These are phyloP conservation scores for Microcyclospora tardicrescens DNA, from an alignment of 2,329 filamentous ascomycete genomes.

Conservation along the genomic window DNA sequence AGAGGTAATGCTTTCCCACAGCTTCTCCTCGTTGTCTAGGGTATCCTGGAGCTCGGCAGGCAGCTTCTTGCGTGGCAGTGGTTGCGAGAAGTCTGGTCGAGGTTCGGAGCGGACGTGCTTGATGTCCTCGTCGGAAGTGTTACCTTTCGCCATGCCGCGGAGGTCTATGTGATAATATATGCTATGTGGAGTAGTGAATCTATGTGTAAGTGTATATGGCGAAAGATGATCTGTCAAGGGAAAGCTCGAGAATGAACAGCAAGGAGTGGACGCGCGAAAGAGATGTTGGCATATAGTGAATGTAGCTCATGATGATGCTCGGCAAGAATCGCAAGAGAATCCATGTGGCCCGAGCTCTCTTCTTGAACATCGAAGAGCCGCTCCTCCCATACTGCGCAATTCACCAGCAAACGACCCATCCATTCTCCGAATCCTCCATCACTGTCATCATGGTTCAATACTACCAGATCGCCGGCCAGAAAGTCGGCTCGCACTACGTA, in stretches of 20 bases:
- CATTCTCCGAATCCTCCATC: background rate
- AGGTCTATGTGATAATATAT: no score
- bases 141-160: slow-evolving; percentile 26
- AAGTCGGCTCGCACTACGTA: slow-evolving; percentile 43
- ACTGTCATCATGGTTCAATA: slow-evolving; percentile 35
- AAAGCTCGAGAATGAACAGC: no score
- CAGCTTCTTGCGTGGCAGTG: slow-evolving; percentile 38
- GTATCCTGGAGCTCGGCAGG: slow-evolving; percentile 43
- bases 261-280: no score
- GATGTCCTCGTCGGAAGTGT: slow-evolving; percentile 18
- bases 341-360: no score
- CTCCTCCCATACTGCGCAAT: slow-evolving; percentile 3
- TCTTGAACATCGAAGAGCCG: slow-evolving; percentile 1
- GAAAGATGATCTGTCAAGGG: no score
- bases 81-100: slow-evolving; percentile 35
- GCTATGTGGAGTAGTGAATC: no score
- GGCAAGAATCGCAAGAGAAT: slow-evolving; percentile 1
- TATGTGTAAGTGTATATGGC: no score
- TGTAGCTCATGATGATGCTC: background rate
- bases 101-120: slow-evolving; percentile 30
- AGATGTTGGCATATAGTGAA: no score
- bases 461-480: slow-evolving; percentile 39
- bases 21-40: slow-evolving; percentile 52
- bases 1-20: slow-evolving; percentile 46
- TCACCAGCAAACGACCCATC: slow-evolving; percentile 1